A percentile compares a stretch with the other conserved stretches of the same genome.
These are phyloP conservation scores for Russula sp. DNA, from an alignment of 768 basidiomycete genomes.

Conservation along the genomic window DNA sequence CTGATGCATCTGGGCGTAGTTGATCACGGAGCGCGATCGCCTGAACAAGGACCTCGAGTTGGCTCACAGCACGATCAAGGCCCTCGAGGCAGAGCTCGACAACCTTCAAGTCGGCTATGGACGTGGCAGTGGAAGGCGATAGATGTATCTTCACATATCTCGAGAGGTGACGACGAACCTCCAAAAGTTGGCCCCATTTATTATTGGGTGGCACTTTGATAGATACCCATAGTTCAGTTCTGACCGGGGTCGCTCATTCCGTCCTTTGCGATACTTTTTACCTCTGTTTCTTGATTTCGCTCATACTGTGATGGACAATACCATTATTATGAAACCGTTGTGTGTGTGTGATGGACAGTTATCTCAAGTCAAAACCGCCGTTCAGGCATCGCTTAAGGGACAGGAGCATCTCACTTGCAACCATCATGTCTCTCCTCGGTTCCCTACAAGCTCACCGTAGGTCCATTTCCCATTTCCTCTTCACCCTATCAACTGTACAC, in stretches of 20 bases:
- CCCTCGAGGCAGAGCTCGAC: conserved; percentile 87
- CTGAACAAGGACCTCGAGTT: conserved; percentile 98
- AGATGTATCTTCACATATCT: conserved; percentile 22
- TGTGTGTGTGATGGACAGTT: neutral
- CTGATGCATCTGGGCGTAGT: conserved; percentile 47
- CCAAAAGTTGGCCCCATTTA: conserved; percentile 8
- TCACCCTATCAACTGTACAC: neutral
- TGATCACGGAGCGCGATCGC: conserved; percentile 96
- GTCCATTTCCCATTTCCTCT: neutral
- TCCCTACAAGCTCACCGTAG: conserved; percentile 4
- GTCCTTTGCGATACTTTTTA: conserved; percentile 13
- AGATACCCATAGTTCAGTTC: conserved; percentile 24
- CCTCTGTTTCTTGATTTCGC: conserved; percentile 4
- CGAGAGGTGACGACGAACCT: neutral
- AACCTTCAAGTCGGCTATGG: conserved; percentile 84
- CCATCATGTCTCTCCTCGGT: conserved; percentile 7
- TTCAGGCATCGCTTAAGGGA: too few relatives aligned
- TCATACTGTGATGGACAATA: conserved; percentile 2
- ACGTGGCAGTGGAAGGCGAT: conserved; percentile 67
- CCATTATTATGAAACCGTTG: neutral
- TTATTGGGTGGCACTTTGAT: conserved; percentile 10
- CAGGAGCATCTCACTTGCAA: neutral
- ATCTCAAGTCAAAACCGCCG: neutral
- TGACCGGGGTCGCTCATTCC: conserved; percentile 14
- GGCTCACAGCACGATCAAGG: conserved; percentile 89